These are phyloP conservation scores for Hirschioporus abietinus DNA, from an alignment of 768 basidiomycete genomes.

Conservation along the genomic window DNA sequence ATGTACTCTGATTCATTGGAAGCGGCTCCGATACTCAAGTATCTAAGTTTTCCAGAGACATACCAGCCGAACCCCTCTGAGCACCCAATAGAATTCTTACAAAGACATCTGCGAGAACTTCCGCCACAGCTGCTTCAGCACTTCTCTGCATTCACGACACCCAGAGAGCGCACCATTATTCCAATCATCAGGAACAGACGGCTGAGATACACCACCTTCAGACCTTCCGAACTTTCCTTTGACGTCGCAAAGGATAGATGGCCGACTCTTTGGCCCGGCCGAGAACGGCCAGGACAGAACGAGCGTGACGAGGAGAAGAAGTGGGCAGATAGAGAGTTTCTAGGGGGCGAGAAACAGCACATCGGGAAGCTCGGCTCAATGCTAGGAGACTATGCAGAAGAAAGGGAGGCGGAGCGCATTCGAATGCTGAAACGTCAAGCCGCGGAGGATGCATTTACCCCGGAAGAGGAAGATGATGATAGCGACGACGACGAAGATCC, in stretches of 20 bases:
- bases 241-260: conserved; percentile 49
- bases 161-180: conserved; percentile 62
- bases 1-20: conserved; percentile 8
- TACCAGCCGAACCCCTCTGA: conserved; percentile 55
- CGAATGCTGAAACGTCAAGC: conserved; percentile 39
- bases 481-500: conserved; percentile 35
- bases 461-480: conserved; percentile 67
- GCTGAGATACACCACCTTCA: conserved; percentile 50
- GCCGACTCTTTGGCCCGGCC: conserved; percentile 65
- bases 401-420: conserved; percentile 62
- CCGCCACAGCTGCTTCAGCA: conserved; percentile 55
- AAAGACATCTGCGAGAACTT: conserved; percentile 49
- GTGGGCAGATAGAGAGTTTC: conserved; percentile 62
- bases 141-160: conserved; percentile 41
- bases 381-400: conserved; percentile 71
- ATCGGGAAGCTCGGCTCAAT: conserved; percentile 67
- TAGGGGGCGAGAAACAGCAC: conserved; percentile 43
- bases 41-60: conserved; percentile 53
- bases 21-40: conserved; percentile 31
- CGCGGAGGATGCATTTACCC: conserved; percentile 42
- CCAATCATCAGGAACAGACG: conserved; percentile 68
- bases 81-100: conserved; percentile 61
- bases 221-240: conserved; percentile 53
- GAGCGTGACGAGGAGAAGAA: conserved; percentile 60
- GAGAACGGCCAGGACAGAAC: conserved; percentile 41